Evolutionary conservation across 768 basidiomycete species (phyloP).

Genomic region (Boletus tylopilopsis): DNA sequence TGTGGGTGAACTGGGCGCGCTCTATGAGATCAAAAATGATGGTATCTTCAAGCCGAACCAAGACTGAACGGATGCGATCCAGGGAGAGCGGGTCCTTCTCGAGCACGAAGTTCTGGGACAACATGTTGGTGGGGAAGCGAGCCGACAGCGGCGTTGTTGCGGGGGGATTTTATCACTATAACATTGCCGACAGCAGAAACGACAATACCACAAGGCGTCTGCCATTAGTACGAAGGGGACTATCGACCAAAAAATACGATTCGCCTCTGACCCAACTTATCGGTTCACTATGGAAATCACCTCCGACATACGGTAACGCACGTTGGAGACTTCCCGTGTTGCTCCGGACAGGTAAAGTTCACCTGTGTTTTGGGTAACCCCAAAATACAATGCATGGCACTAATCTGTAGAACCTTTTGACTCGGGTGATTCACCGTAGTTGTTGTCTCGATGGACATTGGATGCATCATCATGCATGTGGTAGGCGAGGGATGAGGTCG

Average conservation of each 20-base stretch:
- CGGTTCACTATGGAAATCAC: too few species aligned
- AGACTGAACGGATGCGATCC: slow-evolving; percentile 82
- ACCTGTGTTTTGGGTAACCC: neutral
- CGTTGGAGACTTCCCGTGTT: too few species aligned
- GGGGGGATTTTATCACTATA: neutral
- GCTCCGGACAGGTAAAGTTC: neutral
- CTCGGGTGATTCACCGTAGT: neutral
- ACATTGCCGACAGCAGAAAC: neutral
- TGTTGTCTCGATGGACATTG: too few species aligned
- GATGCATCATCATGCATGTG: too few species aligned
- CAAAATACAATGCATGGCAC: too few species aligned
- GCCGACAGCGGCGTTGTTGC: neutral
- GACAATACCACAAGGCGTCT: too few species aligned
- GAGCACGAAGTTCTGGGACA: slow-evolving; percentile 64
- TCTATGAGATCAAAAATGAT: slow-evolving; percentile 99
- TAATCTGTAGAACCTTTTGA: neutral
- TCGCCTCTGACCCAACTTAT: too few species aligned
- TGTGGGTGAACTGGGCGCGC: slow-evolving; percentile 94
- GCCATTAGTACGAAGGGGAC: too few species aligned
- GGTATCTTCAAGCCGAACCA: slow-evolving; percentile 93
- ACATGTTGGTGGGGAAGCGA: slow-evolving; percentile 35
- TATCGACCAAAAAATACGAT: too few species aligned
- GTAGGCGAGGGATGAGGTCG: too few species aligned
- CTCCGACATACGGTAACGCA: too few species aligned
- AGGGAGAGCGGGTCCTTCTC: slow-evolving; percentile 76